Conservation (phyloP, 208 protist genomes). For the Acanthamoeba healyi region DNA sequence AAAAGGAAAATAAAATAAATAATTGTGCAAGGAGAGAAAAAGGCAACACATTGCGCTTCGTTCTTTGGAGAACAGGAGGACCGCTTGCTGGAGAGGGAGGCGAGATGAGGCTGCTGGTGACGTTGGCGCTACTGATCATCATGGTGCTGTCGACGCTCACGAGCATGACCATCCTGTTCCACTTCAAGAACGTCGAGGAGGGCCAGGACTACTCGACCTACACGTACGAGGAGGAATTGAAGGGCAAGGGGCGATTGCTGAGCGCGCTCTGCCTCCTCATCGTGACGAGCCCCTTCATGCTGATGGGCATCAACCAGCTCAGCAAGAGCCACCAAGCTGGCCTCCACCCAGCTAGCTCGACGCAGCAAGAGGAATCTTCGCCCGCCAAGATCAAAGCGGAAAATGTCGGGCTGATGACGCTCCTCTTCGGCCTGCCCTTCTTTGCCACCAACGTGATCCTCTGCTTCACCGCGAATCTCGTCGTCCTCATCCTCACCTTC, state of each 20-base stretch:
- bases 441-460: constrained; percentile 3
- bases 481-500: constrained; percentile 10
- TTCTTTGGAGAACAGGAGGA: no score
- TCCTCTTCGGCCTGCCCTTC: constrained; percentile 21
- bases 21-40: background rate
- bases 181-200: constrained; percentile 18
- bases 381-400: background rate
- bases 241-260: background rate
- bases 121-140: background rate
- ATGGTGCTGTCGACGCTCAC: constrained; percentile 20
- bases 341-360: background rate
- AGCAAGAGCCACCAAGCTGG: background rate
- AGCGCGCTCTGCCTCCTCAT: background rate
- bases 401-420: constrained; percentile 12
- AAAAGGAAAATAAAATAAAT: background rate
- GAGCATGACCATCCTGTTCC: background rate
- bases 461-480: background rate
- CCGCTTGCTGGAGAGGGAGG: no score
- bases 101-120: background rate
- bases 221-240: constrained; percentile 11
- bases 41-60: no score
- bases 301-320: constrained; percentile 24
- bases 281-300: constrained; percentile 1
- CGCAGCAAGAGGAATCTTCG: background rate
- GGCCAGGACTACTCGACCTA: background rate